Evolutionary conservation across 2,329 filamentous ascomycete genomes (phyloP).

Genomic region (Apiospora phragmitis): DNA sequence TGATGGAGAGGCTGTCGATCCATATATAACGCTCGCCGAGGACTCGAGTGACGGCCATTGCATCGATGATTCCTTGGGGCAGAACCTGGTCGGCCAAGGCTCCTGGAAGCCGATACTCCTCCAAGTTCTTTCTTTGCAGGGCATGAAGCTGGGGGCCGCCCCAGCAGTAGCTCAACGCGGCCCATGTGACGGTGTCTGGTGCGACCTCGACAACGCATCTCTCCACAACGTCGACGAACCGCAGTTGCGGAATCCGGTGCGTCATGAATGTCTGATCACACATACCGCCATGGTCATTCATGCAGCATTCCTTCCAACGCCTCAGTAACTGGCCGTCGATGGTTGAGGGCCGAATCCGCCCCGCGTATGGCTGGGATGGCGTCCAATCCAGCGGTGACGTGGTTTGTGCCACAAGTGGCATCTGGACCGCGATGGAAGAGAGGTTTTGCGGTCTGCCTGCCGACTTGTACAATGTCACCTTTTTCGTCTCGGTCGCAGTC

Average conservation of each 20-base stretch:
- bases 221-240: not conserved
- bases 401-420: not conserved
- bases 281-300: not conserved
- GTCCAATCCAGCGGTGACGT: not conserved
- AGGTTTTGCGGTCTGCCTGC: too few species aligned
- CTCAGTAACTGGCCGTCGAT: not conserved
- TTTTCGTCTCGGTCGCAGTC: too few species aligned
- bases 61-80: conserved; percentile 8
- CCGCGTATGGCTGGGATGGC: not conserved
- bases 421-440: not conserved
- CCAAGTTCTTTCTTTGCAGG: not conserved
- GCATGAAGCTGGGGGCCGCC: conserved; percentile 1
- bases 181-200: not conserved
- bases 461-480: too few species aligned
- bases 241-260: not conserved
- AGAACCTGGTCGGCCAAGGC: conserved; percentile 20
- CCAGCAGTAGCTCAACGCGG: conserved; percentile 10
- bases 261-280: conserved; percentile 11
- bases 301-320: conserved; percentile 7
- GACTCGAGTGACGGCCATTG: not conserved
- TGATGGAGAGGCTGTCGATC: conserved; percentile 17
- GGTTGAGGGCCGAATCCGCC: not conserved
- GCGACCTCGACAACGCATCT: not conserved
- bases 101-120: not conserved
- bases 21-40: conserved; percentile 14